A percentile compares a stretch with the other conserved stretches of the same genome.
Conservation (phyloP, 2,329 filamentous ascomycete genomes). For the Fusarium metavorans region DNA sequence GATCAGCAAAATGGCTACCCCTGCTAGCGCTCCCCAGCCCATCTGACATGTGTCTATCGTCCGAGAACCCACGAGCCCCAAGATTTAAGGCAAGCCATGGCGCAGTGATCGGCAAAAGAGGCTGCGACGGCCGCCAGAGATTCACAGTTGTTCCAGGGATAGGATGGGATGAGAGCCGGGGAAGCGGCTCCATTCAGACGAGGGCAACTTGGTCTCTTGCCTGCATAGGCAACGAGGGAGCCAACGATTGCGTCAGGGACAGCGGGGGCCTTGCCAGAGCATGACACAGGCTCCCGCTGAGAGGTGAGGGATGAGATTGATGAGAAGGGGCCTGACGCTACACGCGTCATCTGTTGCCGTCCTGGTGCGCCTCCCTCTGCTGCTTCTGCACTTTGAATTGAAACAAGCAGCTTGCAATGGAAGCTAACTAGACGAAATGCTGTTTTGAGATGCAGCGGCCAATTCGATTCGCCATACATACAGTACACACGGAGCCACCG, state of each 20-base stretch:
- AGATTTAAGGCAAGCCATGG: constrained; percentile 39
- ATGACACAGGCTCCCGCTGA: constrained; percentile 6
- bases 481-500: not conserved
- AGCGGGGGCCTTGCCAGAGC: constrained; percentile 12
- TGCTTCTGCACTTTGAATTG: not conserved
- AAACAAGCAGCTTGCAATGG: not conserved
- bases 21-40: constrained; percentile 41
- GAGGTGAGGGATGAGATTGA: not conserved
- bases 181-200: constrained; percentile 5
- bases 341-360: not conserved
- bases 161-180: constrained; percentile 1
- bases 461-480: not conserved
- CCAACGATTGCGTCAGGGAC: constrained; percentile 19
- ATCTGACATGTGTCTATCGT: constrained; percentile 46
- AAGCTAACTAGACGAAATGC: constrained; percentile 22
- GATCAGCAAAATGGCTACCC: constrained; percentile 40
- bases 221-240: constrained; percentile 3
- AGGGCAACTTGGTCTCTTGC: not conserved
- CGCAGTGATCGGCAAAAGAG: constrained; percentile 39
- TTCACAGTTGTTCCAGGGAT: constrained; percentile 7
- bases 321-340: not conserved
- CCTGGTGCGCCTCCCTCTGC: not conserved
- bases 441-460: constrained; percentile 19
- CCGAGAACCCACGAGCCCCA: constrained; percentile 42
- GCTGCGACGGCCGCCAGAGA: constrained; percentile 28